Evolutionary conservation across 345 rosid genomes (phyloP).

Genomic region (Aquilaria malaccensis): DNA sequence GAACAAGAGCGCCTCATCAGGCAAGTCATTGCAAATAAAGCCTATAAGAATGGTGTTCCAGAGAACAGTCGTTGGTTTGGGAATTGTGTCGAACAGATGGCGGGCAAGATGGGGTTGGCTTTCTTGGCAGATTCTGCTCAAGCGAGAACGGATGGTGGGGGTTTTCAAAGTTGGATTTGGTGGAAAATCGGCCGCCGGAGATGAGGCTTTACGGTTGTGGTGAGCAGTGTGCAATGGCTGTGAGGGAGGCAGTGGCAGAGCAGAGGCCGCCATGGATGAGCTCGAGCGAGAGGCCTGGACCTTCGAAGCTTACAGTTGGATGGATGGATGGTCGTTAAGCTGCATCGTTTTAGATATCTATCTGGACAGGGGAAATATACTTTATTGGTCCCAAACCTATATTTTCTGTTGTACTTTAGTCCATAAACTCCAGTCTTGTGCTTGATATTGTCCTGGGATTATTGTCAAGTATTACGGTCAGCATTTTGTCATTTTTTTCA

Average conservation of each 20-base stretch:
- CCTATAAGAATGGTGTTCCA: constrained; percentile 93
- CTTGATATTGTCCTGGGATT: too few relatives aligned
- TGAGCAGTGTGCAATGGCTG: constrained; percentile 13
- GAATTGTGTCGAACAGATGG: constrained; percentile 77
- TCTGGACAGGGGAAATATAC: too few relatives aligned
- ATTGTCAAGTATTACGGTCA: too few relatives aligned
- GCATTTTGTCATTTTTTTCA: too few relatives aligned
- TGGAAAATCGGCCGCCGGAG: constrained; percentile 13
- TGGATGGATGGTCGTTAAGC: too few relatives aligned
- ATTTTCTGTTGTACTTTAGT: too few relatives aligned
- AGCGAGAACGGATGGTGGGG: constrained; percentile 74
- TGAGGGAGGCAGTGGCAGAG: constrained; percentile 33
- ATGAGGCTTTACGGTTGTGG: constrained; percentile 11
- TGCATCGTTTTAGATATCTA: too few relatives aligned
- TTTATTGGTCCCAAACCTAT: too few relatives aligned
- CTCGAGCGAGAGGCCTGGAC: too few relatives aligned
- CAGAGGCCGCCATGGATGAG: constrained; percentile 31
- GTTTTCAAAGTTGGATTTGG: constrained; percentile 38
- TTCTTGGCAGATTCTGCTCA: constrained; percentile 68
- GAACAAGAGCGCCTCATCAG: constrained; percentile 67
- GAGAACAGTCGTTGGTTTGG: constrained; percentile 63
- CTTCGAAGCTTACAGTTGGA: too few relatives aligned
- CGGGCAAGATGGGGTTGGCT: constrained; percentile 74
- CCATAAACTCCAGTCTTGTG: too few relatives aligned
- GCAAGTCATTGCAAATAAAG: constrained; percentile 67